A percentile compares a stretch with the other conserved stretches of the same genome.
phyloP scores from a whole-genome alignment of 176 grass and related monocot species.

The Oryza rufipogon region DNA sequence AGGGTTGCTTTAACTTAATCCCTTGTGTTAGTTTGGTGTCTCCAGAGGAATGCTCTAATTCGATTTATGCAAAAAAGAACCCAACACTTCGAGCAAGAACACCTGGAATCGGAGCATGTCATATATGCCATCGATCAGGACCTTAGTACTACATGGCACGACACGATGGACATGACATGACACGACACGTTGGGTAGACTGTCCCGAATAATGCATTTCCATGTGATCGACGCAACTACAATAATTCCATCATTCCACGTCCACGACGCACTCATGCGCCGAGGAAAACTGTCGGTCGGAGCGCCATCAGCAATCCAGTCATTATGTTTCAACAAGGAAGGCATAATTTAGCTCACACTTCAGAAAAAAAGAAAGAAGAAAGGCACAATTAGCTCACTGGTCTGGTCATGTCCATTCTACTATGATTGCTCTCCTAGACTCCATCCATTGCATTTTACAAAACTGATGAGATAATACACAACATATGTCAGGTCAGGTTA shows the following conservation, averaged over 20 bases:
- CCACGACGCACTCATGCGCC: not conserved
- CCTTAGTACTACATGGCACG: not conserved
- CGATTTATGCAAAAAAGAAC: not conserved
- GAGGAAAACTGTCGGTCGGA: not conserved
- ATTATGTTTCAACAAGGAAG: not conserved
- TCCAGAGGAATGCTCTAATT: not conserved
- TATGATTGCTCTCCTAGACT: not conserved
- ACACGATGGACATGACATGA: not conserved
- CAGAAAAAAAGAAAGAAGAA: not conserved
- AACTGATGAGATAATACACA: not conserved
- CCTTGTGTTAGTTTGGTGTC: too few relatives aligned
- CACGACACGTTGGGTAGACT: not conserved
- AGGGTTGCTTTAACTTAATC: too few relatives aligned
- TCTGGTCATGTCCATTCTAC: not conserved
- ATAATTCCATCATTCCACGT: not conserved
- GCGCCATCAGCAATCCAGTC: not conserved
- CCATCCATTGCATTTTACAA: not conserved
- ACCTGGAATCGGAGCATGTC: not conserved
- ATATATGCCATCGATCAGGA: not conserved
- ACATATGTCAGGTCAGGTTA: not conserved
- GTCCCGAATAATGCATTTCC: not conserved
- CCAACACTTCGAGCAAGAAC: not conserved
- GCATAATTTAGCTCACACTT: not conserved
- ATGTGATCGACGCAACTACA: not conserved
- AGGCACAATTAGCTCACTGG: not conserved